Base-by-base conservation (phyloP, 2,329 filamentous ascomycete genomes). In the Xylariales sp. region DNA sequence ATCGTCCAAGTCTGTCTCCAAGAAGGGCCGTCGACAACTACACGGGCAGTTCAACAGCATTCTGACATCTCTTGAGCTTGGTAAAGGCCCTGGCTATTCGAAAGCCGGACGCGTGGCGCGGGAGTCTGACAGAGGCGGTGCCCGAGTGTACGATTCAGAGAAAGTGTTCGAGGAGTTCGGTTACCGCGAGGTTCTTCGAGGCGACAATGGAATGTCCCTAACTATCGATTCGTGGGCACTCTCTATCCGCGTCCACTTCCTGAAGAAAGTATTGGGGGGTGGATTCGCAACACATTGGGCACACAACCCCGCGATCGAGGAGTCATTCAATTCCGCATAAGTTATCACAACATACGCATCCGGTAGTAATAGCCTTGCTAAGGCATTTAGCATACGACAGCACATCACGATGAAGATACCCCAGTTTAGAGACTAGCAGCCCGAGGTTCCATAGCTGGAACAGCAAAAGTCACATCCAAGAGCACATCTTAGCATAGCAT, bases 41-140 rank as follows among this genome's bases (percentile, higher is more conserved):
- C 69, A 73, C 23, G 61, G 67, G 19, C 66, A 60, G 15, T 69
- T 78, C 24, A 56, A 59, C 30, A 76, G 72, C 49, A 70, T 77
- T 32, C 62, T 74, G 29, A 76, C 71, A 1, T 77, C 73, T 2
- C 61, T 78, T 3, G 72, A 77, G 51, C 65, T 66, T 3, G 69
- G 72, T 28, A 70, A 72, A 28, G 74, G 74, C 0, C 74, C 74
- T 0, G 70, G 65, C 23, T 78, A 76, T 49, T 75, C 73, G 6
- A 73, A 67, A 1, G 70, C 73, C 2, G 56, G 60, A 6, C 58
- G 61, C 39, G 62, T 48, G 53, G 59, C 52, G 24, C 62, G 40
- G 27, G 67, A 70, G 40, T 65, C 66, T 2, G 61, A 71, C 40
- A 66, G 63, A 1, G 63, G 63, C 15, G 59, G 62, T 4, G 57